Base-by-base conservation (phyloP, 495 filamentous ascomycete genomes). In the Tetracladium setigerum region DNA sequence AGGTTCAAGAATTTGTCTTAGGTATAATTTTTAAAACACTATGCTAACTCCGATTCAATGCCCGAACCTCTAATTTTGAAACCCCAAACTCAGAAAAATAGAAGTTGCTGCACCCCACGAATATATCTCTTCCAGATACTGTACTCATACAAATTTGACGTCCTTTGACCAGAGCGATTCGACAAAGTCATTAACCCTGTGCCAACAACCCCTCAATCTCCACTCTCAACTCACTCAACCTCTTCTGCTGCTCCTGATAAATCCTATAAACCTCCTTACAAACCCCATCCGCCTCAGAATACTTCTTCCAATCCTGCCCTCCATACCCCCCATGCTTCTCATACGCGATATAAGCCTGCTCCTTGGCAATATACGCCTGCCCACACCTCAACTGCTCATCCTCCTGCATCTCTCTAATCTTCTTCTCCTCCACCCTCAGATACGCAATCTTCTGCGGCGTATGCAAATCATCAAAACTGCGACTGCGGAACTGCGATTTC, bases 271-370 rank as follows among this genome's bases (percentile, higher is more conserved):
- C 33, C 24, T 22, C 41, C 41, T 22, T 31, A 17, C 41, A 44
- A 2, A 30, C 41, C 12, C 30, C 18, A 17, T 44, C 30, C 7
- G 41, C 41, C 7, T 44, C 41, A 41, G 35, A 27, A 15, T 17
- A 49, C 46, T 19, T 33, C 46, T 42, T 49, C 46, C 46, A 49
- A 42, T 41, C 46, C 27, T 11, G n/a, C 5, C 46, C 46, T 15
- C 46, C 46, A 42, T 49, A 49, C 15, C 15, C 38, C 5, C 46
- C 46, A n/a, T 17, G 30, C 30, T 40, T 40, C 38, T 49, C 46
- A 42, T 49, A 49, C 15, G 37, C 19, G 2, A 18, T 18, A 24
- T 49, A 49, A 13, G 46, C 37, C 30, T 49, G 37, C 16, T 49
- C 46, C 17, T 40, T 41, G n/a, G 22, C 30, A 27, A 49, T 49